These are phyloP conservation scores for Croton laevigatus DNA, from an alignment of 441 rosid species.

Conservation along the genomic window DNA sequence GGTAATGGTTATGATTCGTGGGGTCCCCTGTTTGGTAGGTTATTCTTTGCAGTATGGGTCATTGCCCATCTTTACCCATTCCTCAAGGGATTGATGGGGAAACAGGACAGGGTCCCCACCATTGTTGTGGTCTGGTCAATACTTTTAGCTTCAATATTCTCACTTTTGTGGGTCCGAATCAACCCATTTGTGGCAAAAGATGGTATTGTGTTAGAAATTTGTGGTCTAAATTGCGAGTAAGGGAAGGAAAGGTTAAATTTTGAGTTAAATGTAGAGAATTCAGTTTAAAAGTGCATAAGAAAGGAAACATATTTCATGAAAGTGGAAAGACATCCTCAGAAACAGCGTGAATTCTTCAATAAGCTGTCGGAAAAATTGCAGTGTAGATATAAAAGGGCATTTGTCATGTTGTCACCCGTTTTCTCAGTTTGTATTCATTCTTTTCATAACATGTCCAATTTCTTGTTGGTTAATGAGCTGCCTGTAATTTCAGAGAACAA, in stretches of 20 bases:
- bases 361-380: slow-evolving; percentile 22
- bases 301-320: slow-evolving; percentile 1
- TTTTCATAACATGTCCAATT: slow-evolving; percentile 25
- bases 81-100: slow-evolving; percentile 88
- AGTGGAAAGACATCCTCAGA: slow-evolving; percentile 16
- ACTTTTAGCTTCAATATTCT: slow-evolving; percentile 76
- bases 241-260: slow-evolving; percentile 26
- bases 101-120: slow-evolving; percentile 80
- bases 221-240: slow-evolving; percentile 71
- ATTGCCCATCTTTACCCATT: slow-evolving; percentile 91
- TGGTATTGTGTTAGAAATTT: slow-evolving; percentile 69
- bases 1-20: slow-evolving; percentile 91
- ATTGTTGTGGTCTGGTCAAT: slow-evolving; percentile 91
- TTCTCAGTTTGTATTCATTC: slow-evolving; percentile 24
- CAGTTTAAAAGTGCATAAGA: slow-evolving; percentile 16
- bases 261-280: slow-evolving; percentile 20
- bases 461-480: slow-evolving; percentile 19
- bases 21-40: slow-evolving; percentile 90
- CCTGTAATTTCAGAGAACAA: slow-evolving; percentile 17
- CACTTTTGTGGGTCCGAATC: slow-evolving; percentile 88
- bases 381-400: slow-evolving; percentile 33
- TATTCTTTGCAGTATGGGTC: slow-evolving; percentile 92
- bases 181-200: slow-evolving; percentile 70
- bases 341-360: slow-evolving; percentile 9
- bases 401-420: slow-evolving; percentile 16